These are phyloP conservation scores for Mortierella sp. DNA, from an alignment of 371 early-diverging fungal species.

Conservation along the genomic window DNA sequence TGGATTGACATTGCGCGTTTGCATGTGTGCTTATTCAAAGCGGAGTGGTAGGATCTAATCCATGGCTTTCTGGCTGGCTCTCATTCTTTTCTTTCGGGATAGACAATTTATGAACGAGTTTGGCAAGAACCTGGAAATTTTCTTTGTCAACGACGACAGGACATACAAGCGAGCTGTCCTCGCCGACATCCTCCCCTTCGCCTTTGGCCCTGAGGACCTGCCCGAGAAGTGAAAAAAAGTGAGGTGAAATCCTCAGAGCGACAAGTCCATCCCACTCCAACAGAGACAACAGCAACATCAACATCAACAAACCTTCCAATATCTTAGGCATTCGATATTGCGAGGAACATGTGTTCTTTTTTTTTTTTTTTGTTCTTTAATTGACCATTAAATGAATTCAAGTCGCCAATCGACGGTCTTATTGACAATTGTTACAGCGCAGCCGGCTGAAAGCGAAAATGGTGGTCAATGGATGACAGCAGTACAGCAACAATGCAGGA, in stretches of 20 bases:
- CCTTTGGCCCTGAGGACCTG: constrained; percentile 72
- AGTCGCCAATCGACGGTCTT: background rate
- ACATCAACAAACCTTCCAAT: background rate
- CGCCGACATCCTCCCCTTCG: constrained; percentile 72
- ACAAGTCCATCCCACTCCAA: background rate
- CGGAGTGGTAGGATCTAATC: background rate
- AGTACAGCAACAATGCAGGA: no score
- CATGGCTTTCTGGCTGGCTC: background rate
- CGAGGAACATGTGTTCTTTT: background rate
- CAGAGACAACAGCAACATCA: background rate
- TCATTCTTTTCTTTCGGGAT: constrained; percentile 1
- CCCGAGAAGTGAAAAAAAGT: constrained; percentile 24
- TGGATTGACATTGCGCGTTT: background rate
- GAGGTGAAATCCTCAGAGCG: background rate
- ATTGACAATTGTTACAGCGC: background rate
- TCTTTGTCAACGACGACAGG: constrained; percentile 69
- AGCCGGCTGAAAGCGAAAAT: background rate
- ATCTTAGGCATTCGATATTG: background rate
- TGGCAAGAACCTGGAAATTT: constrained; percentile 72
- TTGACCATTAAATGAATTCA: background rate
- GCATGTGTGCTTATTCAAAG: background rate
- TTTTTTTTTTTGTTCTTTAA: background rate
- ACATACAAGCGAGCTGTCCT: constrained; percentile 63
- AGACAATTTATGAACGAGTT: constrained; percentile 89
- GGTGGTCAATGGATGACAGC: background rate